Percentiles rank a stretch among this genome's conserved stretches.
These are phyloP conservation scores for Rhizopus delemar DNA, from an alignment of 371 early-diverging fungal genomes.

Conservation along the genomic window DNA sequence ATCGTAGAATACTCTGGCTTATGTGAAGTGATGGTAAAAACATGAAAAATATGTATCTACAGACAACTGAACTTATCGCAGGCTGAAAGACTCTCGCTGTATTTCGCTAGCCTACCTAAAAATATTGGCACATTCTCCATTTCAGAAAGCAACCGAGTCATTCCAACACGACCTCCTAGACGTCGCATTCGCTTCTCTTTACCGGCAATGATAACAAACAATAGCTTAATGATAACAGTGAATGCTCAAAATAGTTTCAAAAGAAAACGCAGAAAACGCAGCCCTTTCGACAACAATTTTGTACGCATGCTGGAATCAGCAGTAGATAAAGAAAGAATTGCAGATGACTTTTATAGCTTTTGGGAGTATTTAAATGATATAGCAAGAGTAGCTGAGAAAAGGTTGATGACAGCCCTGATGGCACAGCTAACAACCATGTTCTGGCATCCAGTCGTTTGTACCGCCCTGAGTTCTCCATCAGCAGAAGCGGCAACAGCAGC, in stretches of 20 bases:
- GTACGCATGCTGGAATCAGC: constrained; percentile 37
- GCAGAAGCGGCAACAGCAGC: constrained; percentile 49
- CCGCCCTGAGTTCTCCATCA: constrained; percentile 45
- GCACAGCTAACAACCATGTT: constrained; percentile 51
- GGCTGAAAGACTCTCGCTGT: constrained; percentile 48
- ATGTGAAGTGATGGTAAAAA: constrained; percentile 52
- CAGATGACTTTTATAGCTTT: constrained; percentile 53
- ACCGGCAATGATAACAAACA: constrained; percentile 51
- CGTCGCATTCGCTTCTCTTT: constrained; percentile 46
- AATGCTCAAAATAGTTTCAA: constrained; percentile 50
- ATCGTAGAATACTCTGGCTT: constrained; percentile 54
- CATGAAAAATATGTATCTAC: neutral
- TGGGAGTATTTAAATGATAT: constrained; percentile 56
- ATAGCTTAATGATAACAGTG: constrained; percentile 47
- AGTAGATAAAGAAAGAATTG: constrained; percentile 35
- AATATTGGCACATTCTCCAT: constrained; percentile 49
- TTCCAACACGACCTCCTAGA: constrained; percentile 40
- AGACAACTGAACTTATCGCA: constrained; percentile 4
- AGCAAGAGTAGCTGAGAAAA: constrained; percentile 49
- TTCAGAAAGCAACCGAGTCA: constrained; percentile 39
- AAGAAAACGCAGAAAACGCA: constrained; percentile 52
- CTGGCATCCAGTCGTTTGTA: constrained; percentile 56
- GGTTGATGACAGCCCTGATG: constrained; percentile 52
- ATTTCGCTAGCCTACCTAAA: constrained; percentile 48
- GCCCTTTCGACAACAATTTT: constrained; percentile 50